phyloP scores from a whole-genome alignment of 73 alveolate genomes.

The Paramecium sexaurelia region DNA sequence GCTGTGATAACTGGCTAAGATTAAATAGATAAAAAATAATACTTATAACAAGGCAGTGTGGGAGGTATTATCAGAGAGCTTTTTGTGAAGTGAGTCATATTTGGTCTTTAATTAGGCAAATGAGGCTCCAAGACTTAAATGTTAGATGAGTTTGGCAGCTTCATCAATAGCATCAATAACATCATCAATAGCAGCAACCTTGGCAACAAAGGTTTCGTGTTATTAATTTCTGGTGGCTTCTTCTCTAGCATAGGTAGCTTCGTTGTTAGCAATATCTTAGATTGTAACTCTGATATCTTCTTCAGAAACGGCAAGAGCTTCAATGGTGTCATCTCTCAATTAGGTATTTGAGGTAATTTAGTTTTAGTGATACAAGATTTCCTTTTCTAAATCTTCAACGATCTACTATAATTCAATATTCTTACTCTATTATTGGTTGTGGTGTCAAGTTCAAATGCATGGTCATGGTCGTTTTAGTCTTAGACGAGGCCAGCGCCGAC shows the following conservation, averaged over 20 bases:
- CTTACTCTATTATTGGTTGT: background rate
- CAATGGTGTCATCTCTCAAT: slow-evolving; percentile 57
- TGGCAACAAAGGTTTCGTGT: slow-evolving; percentile 45
- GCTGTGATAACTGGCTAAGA: slow-evolving; percentile 53
- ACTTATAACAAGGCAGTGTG: slow-evolving; percentile 62
- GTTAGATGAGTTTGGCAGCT: slow-evolving; percentile 64
- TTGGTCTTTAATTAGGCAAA: slow-evolving; percentile 62
- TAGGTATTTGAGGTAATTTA: slow-evolving; percentile 23
- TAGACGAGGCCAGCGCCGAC: slow-evolving; percentile 55
- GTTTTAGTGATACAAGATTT: slow-evolving; percentile 17
- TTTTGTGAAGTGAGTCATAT: slow-evolving; percentile 56
- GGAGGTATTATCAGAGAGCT: slow-evolving; percentile 48
- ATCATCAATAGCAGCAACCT: slow-evolving; percentile 58
- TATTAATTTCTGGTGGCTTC: slow-evolving; percentile 52
- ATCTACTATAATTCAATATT: background rate
- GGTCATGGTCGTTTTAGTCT: slow-evolving; percentile 35
- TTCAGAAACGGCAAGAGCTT: slow-evolving; percentile 48
- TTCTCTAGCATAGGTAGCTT: slow-evolving; percentile 59
- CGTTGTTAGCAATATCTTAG: slow-evolving; percentile 49
- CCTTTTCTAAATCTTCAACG: slow-evolving; percentile 30
- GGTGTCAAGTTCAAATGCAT: slow-evolving; percentile 26
- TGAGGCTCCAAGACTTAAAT: slow-evolving; percentile 61
- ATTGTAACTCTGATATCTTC: slow-evolving; percentile 45
- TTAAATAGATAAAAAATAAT: background rate
- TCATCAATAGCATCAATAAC: slow-evolving; percentile 68